Evolutionary conservation across 257 asterid genomes (phyloP), one percentile per base, ranked within the genome.

Genomic region (Nyctanthes arbortristis): DNA sequence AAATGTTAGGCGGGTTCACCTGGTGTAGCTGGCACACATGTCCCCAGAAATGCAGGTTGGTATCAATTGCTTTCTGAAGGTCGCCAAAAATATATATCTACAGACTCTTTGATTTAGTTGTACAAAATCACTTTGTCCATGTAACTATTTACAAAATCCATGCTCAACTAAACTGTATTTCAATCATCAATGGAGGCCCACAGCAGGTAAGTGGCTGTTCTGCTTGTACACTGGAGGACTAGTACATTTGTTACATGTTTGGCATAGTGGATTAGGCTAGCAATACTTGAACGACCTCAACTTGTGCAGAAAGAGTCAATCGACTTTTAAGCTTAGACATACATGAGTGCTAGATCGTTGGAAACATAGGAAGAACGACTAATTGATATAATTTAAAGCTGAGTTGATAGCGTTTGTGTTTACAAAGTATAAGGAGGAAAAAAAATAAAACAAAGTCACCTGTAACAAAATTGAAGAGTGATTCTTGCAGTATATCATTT

Each of bases 1-100:
- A 43, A 64, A 47, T 25, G 61, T 63, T 77, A 91, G 97, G 89
- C 84, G 52, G 78, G 73, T 68, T 82, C 73, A 60, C 75, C 79
- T 47, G 72, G 62, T 58, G 82, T 64, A 74, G 73, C 69, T 73
- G 76, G 69, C 7, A 65, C 73, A 24, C 39, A 20, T 67, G 76
- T 59, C 22, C 78, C 71, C 5, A 75, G 70, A 77, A 74, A 55
- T 66, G 52, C 64, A 63, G 95, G 97, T 88, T 67, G 20, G 61
- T 40, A 37, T 58, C 69, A 55, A 4, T 33, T 72, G 33, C 39
- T 43, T 73, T 37, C 30, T 20, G 34, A 22, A 52, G 29, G 28
- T 20, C 28, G n/a, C n/a, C n/a, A n/a, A n/a, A n/a, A n/a, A n/a
- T n/a, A n/a, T n/a, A n/a, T n/a, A n/a, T n/a, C n/a, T n/a, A n/a